phyloP scores from a whole-genome alignment of 805 yeast genomes.

The Barnettozyma sucrosica region DNA sequence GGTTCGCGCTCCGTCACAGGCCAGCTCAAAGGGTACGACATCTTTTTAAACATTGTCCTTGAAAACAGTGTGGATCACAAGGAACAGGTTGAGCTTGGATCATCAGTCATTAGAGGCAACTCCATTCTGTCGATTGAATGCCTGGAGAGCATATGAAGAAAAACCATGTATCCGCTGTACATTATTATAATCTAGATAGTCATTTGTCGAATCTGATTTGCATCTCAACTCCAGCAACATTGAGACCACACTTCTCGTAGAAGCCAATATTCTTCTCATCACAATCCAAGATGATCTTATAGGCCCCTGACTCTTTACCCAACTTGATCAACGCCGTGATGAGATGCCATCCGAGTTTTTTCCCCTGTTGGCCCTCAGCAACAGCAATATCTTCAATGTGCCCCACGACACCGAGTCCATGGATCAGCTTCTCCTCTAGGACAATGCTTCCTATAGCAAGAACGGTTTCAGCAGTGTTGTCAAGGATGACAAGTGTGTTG shows the following conservation, averaged over 20 bases:
- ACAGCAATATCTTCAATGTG: constrained; percentile 96
- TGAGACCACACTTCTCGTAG: constrained; percentile 83
- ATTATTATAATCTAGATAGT: neutral
- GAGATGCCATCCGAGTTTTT: constrained; percentile 64
- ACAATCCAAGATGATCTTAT: constrained; percentile 88
- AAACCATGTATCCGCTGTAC: neutral
- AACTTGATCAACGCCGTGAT: constrained; percentile 55
- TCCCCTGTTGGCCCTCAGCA: constrained; percentile 69
- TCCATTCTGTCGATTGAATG: constrained; percentile 66
- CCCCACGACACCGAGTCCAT: constrained; percentile 79
- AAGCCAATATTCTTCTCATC: constrained; percentile 75
- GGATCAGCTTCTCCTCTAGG: constrained; percentile 79
- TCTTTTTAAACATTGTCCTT: constrained; percentile 60
- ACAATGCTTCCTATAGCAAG: constrained; percentile 84
- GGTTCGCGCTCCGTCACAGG: constrained; percentile 80
- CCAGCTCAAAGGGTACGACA: constrained; percentile 77
- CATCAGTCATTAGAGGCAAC: constrained; percentile 72
- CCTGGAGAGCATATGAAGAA: constrained; percentile 19
- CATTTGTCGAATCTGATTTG: constrained; percentile 36
- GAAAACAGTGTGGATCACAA: constrained; percentile 58
- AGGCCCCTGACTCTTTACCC: constrained; percentile 62
- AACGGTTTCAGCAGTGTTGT: constrained; percentile 39
- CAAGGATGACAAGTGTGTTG: constrained; percentile 62
- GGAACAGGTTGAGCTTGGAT: constrained; percentile 46
- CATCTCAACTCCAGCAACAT: constrained; percentile 66